Percentiles rank a stretch among this genome's conserved stretches.
Evolutionary conservation across 768 basidiomycete species (phyloP).

Genomic region (Mycena crocata): DNA sequence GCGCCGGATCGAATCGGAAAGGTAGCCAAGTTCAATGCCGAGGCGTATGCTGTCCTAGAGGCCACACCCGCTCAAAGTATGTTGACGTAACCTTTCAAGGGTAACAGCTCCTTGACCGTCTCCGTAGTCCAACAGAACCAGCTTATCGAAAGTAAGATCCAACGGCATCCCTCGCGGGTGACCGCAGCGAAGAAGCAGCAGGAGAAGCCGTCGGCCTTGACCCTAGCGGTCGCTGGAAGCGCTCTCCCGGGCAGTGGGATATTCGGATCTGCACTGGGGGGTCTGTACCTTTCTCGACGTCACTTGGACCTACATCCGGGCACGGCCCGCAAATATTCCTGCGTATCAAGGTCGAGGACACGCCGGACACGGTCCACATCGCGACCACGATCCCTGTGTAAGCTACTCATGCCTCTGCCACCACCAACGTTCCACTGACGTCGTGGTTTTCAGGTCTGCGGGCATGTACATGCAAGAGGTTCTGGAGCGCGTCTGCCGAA

Average conservation of each 20-base stretch:
- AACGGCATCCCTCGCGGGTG: conserved; percentile 82
- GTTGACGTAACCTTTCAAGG: background rate
- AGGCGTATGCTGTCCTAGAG: conserved; percentile 89
- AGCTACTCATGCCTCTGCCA: conserved; percentile 41
- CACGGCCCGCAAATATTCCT: conserved; percentile 88
- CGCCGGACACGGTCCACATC: conserved; percentile 85
- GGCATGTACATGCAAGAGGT: conserved; percentile 99
- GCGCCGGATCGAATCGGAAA: conserved; percentile 91
- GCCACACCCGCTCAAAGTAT: conserved; percentile 78
- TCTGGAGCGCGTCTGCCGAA: conserved; percentile 83
- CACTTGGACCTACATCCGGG: conserved; percentile 74
- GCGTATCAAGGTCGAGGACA: conserved; percentile 83
- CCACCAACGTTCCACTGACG: background rate
- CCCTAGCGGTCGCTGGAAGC: conserved; percentile 49
- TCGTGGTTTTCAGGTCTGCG: conserved; percentile 64
- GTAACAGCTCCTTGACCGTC: conserved; percentile 32
- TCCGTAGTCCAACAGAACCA: conserved; percentile 77
- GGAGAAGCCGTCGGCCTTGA: conserved; percentile 59
- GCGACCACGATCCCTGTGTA: conserved; percentile 94
- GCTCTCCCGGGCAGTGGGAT: conserved; percentile 56
- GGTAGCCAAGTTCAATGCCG: conserved; percentile 89
- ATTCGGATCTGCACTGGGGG: conserved; percentile 56
- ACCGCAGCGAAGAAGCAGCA: conserved; percentile 69
- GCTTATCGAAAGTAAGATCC: conserved; percentile 81
- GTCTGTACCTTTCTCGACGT: conserved; percentile 69